These are phyloP conservation scores for Arthrocladium fulminans DNA, from an alignment of 2,329 filamentous ascomycete genomes.

Conservation along the genomic window DNA sequence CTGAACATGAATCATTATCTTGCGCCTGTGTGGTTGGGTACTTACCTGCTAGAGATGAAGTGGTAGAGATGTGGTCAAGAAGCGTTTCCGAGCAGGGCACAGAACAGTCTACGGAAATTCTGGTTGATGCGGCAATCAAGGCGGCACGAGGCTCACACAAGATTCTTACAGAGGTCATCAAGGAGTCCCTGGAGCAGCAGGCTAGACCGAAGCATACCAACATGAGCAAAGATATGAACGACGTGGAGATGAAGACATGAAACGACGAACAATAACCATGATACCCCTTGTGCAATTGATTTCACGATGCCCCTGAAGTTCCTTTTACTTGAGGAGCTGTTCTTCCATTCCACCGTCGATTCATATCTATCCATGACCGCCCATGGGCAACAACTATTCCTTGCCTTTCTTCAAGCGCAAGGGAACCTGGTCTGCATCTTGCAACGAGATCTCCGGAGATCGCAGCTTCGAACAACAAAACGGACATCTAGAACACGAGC, in stretches of 20 bases:
- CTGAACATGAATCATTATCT: constrained; percentile 66
- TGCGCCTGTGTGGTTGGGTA: constrained; percentile 89
- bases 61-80: constrained; percentile 92
- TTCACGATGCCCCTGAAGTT: no score
- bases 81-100: constrained; percentile 34
- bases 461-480: no score
- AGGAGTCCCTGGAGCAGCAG: constrained; percentile 39
- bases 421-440: no score
- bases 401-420: not conserved
- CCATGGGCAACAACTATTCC: no score
- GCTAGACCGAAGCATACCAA: constrained; percentile 6
- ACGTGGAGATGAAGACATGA: constrained; percentile 27
- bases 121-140: constrained; percentile 56
- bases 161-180: constrained; percentile 53
- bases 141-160: constrained; percentile 51
- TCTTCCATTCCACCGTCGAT: no score
- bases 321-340: no score
- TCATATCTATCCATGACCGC: no score
- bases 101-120: constrained; percentile 23
- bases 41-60: constrained; percentile 74
- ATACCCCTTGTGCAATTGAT: not conserved
- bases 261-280: constrained; percentile 6
- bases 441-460: no score
- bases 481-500: no score
- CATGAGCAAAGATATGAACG: constrained; percentile 10